Percentiles rank a stretch among this genome's conserved stretches.
These are phyloP conservation scores for Cenococcum geophilum DNA, from an alignment of 495 filamentous ascomycete genomes.

Conservation along the genomic window DNA sequence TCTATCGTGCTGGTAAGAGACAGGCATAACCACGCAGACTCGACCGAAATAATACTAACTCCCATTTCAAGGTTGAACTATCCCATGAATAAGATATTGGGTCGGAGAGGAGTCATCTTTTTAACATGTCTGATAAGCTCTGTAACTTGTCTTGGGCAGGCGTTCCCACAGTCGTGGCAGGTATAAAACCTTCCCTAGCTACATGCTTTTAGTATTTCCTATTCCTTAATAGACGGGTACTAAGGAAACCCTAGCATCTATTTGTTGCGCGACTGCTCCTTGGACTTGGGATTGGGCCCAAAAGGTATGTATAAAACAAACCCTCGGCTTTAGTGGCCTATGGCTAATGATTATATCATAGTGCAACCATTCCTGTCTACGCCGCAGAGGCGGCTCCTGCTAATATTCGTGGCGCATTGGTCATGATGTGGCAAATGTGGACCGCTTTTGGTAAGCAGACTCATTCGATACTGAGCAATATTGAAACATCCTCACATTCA, in stretches of 20 bases:
- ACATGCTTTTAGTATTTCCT: not conserved
- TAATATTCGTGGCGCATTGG: conserved; percentile 24
- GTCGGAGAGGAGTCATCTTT: conserved; percentile 15
- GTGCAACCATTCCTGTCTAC: conserved; percentile 17
- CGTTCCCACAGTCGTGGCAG: conserved; percentile 15
- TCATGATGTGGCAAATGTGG: conserved; percentile 32
- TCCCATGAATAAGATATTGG: conserved; percentile 11
- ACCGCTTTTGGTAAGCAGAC: conserved; percentile 17
- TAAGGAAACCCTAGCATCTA: conserved; percentile 3
- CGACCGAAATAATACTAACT: not conserved
- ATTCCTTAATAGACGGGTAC: not conserved
- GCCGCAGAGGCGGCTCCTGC: conserved; percentile 22
- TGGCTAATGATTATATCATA: not conserved
- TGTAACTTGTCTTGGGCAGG: conserved; percentile 15
- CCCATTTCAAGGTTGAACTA: conserved; percentile 7
- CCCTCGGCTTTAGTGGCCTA: no score
- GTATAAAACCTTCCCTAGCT: not conserved
- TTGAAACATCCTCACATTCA: no score
- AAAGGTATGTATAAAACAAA: conserved; percentile 1
- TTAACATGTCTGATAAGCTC: conserved; percentile 16
- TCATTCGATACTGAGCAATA: not conserved
- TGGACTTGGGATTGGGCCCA: conserved; percentile 16
- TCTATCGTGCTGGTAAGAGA: conserved; percentile 8
- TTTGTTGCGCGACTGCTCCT: conserved; percentile 17
- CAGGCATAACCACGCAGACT: not conserved